phyloP scores from a whole-genome alignment of 2,329 filamentous ascomycete genomes.

The Rhynchosporium graminicola region DNA sequence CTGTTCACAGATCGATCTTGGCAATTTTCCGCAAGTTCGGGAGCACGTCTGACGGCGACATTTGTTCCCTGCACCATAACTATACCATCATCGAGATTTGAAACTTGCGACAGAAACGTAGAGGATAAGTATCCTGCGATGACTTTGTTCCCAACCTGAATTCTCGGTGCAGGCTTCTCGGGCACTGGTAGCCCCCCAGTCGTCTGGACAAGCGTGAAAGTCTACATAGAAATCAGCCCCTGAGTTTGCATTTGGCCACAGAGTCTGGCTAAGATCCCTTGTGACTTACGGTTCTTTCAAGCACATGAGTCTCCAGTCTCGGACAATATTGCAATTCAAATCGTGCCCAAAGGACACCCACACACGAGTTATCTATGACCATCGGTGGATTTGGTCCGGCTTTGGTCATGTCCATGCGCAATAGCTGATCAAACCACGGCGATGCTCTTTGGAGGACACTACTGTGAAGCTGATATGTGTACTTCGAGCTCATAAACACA shows the following conservation, averaged over 20 bases:
- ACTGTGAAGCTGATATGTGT: slow-evolving; percentile 19
- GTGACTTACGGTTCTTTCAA: slow-evolving; percentile 16
- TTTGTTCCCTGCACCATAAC: too few species aligned
- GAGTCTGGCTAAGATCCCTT: too few species aligned
- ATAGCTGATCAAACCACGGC: slow-evolving; percentile 18
- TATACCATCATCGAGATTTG: too few species aligned
- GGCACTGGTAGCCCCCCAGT: too few species aligned
- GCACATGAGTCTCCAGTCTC: not conserved
- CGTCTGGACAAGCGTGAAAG: too few species aligned
- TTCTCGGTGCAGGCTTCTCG: too few species aligned
- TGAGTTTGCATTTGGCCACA: not conserved
- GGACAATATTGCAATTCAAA: slow-evolving; percentile 17
- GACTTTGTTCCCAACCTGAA: too few species aligned
- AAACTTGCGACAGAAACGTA: too few species aligned
- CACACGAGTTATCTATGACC: not conserved
- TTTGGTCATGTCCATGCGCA: not conserved
- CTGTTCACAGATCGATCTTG: too few species aligned
- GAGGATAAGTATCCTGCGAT: too few species aligned
- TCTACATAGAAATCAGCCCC: not conserved
- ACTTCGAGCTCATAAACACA: not conserved
- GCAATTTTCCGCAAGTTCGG: too few species aligned
- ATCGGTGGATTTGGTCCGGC: slow-evolving; percentile 12
- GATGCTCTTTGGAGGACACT: slow-evolving; percentile 14
- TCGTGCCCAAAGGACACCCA: not conserved
- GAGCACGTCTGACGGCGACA: too few species aligned